Evolutionary conservation across 129 eudicot species (phyloP).

Genomic region (Flaveria trinervia): DNA sequence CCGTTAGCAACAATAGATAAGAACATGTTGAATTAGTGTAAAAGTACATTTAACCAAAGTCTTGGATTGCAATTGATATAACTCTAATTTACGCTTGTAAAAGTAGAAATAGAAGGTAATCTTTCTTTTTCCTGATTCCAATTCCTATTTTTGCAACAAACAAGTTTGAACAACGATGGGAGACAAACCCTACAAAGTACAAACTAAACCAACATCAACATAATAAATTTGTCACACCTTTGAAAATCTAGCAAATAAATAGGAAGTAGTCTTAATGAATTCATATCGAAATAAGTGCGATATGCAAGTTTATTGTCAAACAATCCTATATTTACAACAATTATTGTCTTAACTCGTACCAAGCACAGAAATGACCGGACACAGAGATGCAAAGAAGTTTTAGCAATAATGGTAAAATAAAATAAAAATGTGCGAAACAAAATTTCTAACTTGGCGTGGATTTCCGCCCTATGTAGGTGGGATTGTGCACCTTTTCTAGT

Average conservation of each 20-base stretch:
- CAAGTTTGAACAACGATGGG: too few relatives aligned
- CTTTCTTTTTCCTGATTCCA: too few relatives aligned
- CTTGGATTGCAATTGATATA: too few relatives aligned
- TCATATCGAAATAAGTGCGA: slow-evolving; percentile 2
- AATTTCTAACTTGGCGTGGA: slow-evolving; percentile 15
- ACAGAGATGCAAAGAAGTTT: neutral
- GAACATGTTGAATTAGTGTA: too few relatives aligned
- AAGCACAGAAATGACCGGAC: slow-evolving; percentile 3
- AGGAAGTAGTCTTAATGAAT: neutral
- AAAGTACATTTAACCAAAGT: too few relatives aligned
- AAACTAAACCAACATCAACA: neutral
- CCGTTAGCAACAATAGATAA: too few relatives aligned
- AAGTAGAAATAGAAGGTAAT: too few relatives aligned
- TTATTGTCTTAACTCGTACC: slow-evolving; percentile 6
- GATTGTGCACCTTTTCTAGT: slow-evolving; percentile 21
- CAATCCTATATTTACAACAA: slow-evolving; percentile 37
- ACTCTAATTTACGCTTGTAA: too few relatives aligned
- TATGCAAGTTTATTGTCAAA: slow-evolving; percentile 19
- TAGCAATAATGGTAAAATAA: slow-evolving; percentile 1
- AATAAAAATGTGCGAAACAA: slow-evolving; percentile 11
- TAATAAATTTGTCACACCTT: too few relatives aligned
- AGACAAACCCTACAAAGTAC: neutral
- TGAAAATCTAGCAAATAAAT: neutral
- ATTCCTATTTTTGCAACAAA: too few relatives aligned
- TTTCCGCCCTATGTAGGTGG: slow-evolving; percentile 16